phyloP scores from a whole-genome alignment of 176 grass and related monocot genomes.

The Ampelocalamus luodianensis region DNA sequence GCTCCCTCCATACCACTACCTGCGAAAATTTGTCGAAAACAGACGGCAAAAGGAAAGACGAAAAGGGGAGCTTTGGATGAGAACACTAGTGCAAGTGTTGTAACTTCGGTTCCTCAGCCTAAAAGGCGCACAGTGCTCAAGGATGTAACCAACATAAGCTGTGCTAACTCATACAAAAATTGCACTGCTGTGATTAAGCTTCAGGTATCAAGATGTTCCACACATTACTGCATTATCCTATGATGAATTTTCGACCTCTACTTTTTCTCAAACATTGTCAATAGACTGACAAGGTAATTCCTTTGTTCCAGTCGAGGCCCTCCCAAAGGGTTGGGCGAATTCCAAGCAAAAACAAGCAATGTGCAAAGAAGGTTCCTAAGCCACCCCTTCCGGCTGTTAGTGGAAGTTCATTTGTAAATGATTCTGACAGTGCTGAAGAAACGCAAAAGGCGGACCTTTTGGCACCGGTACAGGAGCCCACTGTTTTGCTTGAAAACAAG shows the following conservation, averaged over 20 bases:
- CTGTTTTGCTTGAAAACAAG: conserved; percentile 29
- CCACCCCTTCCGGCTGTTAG: not conserved
- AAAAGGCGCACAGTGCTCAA: conserved; percentile 63
- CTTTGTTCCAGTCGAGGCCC: conserved; percentile 41
- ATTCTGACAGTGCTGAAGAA: conserved; percentile 39
- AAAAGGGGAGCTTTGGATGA: conserved; percentile 64
- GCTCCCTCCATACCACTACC: conserved; percentile 38
- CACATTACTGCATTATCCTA: conserved; percentile 15
- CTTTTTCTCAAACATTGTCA: not conserved
- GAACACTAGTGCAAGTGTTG: conserved; percentile 39
- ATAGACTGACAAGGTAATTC: conserved; percentile 26
- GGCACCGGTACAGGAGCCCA: conserved; percentile 34
- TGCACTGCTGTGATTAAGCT: conserved; percentile 32
- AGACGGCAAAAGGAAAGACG: conserved; percentile 5
- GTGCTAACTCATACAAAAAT: conserved; percentile 35
- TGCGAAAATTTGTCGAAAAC: conserved; percentile 40
- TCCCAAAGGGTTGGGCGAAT: conserved; percentile 27
- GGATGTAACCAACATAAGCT: conserved; percentile 58
- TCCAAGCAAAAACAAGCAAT: conserved; percentile 39
- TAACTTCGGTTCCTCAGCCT: conserved; percentile 38
- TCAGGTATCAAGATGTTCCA: conserved; percentile 51
- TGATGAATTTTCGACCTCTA: conserved; percentile 12
- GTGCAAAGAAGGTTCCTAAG: conserved; percentile 50
- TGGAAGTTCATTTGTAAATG: conserved; percentile 42
- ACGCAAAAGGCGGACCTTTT: conserved; percentile 16